Conservation (phyloP, 306 rosid species). For the Urtica urens region DNA sequence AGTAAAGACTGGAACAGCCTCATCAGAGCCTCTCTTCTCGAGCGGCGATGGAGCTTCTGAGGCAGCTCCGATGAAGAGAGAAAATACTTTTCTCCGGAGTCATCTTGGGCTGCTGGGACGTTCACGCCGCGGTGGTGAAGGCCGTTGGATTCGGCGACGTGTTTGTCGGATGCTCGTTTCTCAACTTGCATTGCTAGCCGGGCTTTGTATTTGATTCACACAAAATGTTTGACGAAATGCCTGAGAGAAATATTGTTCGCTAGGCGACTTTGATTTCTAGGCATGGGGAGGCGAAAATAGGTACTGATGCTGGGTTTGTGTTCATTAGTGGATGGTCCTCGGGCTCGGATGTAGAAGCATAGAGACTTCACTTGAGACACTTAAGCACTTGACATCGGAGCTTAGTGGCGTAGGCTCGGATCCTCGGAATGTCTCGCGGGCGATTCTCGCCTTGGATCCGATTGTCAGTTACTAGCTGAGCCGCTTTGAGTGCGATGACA, state of each 20-base stretch:
- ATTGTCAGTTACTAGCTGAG: no score
- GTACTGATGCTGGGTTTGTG: no score
- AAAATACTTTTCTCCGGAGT: constrained; percentile 38
- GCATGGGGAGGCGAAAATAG: no score
- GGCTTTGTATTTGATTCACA: constrained; percentile 48
- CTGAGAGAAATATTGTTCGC: constrained; percentile 45
- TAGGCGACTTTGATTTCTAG: constrained; percentile 84
- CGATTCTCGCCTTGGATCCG: no score
- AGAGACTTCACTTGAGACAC: no score
- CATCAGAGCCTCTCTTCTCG: constrained; percentile 57
- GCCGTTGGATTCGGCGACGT: constrained; percentile 37
- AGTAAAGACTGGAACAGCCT: constrained; percentile 71
- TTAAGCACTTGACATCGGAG: no score
- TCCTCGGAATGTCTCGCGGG: no score
- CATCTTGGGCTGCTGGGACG: constrained; percentile 29
- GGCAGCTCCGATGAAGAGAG: constrained; percentile 32
- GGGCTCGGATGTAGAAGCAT: no score
- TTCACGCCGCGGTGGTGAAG: constrained; percentile 47
- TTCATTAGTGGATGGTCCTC: no score
- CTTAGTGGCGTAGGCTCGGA: no score
- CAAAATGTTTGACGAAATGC: constrained; percentile 65
- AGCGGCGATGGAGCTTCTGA: constrained; percentile 45
- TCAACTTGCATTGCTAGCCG: constrained; percentile 50
- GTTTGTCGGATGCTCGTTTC: constrained; percentile 63
- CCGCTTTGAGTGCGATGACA: no score